Base-by-base conservation (phyloP, 768 basidiomycete genomes). In the Lactarius akahatsu region DNA sequence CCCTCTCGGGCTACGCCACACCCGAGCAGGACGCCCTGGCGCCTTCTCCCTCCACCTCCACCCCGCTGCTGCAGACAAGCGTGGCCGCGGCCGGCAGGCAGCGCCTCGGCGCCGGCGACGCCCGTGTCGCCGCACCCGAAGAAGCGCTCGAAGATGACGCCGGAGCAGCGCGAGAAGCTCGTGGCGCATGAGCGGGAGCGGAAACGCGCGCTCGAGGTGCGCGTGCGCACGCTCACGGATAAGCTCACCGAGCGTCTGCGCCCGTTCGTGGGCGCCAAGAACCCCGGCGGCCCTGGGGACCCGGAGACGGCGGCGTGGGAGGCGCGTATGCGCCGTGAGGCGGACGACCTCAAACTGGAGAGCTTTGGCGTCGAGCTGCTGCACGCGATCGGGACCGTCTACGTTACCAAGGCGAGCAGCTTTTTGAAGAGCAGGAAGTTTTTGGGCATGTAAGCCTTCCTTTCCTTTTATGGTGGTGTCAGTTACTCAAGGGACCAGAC, bases 361-460 rank as follows among this genome's bases (percentile, higher is more conserved):
- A 95, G 92, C 71, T 99, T 99, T 76, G 97, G 97, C 57, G 88
- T 98, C 28, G 96, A 98, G 90, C 83, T 96, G 45, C 78, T 96
- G 32, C 94, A 97, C 73, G 89, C 94, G 15, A 96, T 97, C 69
- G 92, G 94, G 2, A 87, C 84, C 52, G 88, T 96, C 30, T 99
- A 99, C 75, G 89, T 94, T 72, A 90, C 89, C 82, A 99, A 98
- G 77, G 91, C 92, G 6, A 87, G 91, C 18, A 91, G 91, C 30
- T 95, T 88, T 78, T 79, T 98, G 80, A 97, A 97, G 78, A 90
- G 91, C 18, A 87, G 86, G 77, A 94, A 89, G 75, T 94, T 96
- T 76, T 80, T 97, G 72, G 96, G 95, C 62, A 88, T 95, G 88
- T 92, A 77, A 73, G 89, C 16, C 41, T 11, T 9, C 6, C 36